A percentile compares a stretch with the other conserved stretches of the same genome.
phyloP scores from a whole-genome alignment of 306 rosid species.

The Vigna radiata region DNA sequence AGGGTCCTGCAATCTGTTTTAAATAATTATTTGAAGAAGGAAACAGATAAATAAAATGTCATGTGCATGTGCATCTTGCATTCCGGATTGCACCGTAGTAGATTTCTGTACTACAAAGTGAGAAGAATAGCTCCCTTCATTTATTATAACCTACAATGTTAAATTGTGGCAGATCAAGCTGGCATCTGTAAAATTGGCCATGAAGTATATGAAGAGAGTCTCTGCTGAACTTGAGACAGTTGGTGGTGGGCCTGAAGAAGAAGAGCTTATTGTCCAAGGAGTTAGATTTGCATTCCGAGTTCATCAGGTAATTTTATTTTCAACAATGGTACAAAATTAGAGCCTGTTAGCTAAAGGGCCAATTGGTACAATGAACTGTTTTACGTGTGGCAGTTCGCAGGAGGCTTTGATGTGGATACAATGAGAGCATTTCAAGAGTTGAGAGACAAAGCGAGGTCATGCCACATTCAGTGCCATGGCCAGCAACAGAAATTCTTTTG shows the following conservation, averaged over 20 bases:
- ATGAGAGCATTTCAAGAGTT: conserved; percentile 96
- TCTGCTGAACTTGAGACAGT: conserved; percentile 94
- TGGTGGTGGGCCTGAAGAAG: conserved; percentile 92
- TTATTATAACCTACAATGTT: conserved; percentile 40
- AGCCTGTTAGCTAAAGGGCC: background rate
- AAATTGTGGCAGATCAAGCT: conserved; percentile 76
- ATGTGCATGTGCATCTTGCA: background rate
- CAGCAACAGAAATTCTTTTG: conserved; percentile 74
- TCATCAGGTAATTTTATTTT: conserved; percentile 70
- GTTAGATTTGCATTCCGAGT: conserved; percentile 96
- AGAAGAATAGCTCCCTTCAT: conserved; percentile 36
- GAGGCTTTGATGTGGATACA: conserved; percentile 95
- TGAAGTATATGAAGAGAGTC: conserved; percentile 96
- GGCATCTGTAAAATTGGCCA: conserved; percentile 91
- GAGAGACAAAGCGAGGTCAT: conserved; percentile 89
- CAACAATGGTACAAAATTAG: conserved; percentile 9
- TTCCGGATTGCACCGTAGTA: background rate
- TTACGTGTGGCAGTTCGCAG: conserved; percentile 79
- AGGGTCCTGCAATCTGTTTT: conserved; percentile 1
- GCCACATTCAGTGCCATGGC: conserved; percentile 84
- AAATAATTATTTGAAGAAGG: conserved; percentile 29
- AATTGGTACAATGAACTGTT: conserved; percentile 7
- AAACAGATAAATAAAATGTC: background rate
- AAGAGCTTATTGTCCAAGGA: conserved; percentile 93
- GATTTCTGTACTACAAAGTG: conserved; percentile 10